Evolutionary conservation across 805 yeast genomes (phyloP).

Genomic region (Ogataea polymorpha): DNA sequence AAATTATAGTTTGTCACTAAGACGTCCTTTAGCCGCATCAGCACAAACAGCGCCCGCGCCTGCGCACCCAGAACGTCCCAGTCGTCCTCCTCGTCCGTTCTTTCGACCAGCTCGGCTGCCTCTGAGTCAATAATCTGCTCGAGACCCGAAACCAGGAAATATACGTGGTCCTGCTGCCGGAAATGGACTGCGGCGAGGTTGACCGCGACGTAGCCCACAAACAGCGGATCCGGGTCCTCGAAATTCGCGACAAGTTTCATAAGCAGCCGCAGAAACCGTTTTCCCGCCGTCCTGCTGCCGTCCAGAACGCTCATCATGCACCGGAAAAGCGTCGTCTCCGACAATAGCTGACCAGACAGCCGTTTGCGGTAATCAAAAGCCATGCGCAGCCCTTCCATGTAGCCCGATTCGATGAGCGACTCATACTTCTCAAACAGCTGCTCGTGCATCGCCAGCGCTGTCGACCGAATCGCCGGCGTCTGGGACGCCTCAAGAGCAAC

Average conservation of each 20-base stretch:
- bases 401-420: conserved; percentile 63
- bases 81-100: conserved; percentile 15
- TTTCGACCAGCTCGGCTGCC: conserved; percentile 37
- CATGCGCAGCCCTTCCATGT: conserved; percentile 56
- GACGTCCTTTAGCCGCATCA: conserved; percentile 14
- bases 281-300: conserved; percentile 37
- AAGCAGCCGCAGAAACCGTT: conserved; percentile 39
- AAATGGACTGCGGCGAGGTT: conserved; percentile 42
- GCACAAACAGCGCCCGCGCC: conserved; percentile 18
- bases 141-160: conserved; percentile 40
- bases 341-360: conserved; percentile 25
- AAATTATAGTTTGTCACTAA: conserved; percentile 20
- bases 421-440: conserved; percentile 65
- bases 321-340: conserved; percentile 35
- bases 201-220: conserved; percentile 33
- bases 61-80: conserved; percentile 9
- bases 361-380: conserved; percentile 47
- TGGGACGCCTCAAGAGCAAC: conserved; percentile 65
- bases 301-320: conserved; percentile 43
- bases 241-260: conserved; percentile 30
- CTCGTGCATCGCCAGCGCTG: conserved; percentile 52
- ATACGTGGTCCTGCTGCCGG: conserved; percentile 49
- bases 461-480: conserved; percentile 37
- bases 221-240: conserved; percentile 25
- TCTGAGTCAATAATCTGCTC: conserved; percentile 42